Evolutionary conservation across 768 basidiomycete genomes (phyloP), one percentile per base, ranked within the genome.

Genomic region (Pleurotus citrinopileatus): DNA sequence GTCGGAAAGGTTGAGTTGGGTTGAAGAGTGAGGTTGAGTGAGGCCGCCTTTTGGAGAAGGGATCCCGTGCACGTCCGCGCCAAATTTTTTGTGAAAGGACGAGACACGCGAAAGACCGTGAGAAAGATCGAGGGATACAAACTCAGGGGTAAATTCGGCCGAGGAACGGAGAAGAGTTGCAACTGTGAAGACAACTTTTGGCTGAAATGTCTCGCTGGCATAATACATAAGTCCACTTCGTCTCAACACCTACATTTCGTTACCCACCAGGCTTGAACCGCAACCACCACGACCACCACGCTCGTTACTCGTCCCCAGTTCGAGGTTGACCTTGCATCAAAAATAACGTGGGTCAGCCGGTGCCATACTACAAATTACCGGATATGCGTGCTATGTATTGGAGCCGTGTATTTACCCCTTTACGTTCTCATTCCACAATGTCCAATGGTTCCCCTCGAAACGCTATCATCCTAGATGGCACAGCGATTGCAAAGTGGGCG

Each of bases 381-480:
- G 48, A 34, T 13, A 51, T 51, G 48, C 48, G 48, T 25, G 48
- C 29, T 37, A 13, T 20, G 13, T n/a, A 15, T 19, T 51, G 48
- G 48, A 36, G n/a, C 48, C 48, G 48, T 20, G 27, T 51, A 17
- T 37, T 51, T 26, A 34, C 48, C 48, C 48, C 48, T 51, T 51
- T 51, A 37, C 48, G 48, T 9, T 37, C 37, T 37, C 20, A 51
- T 51, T 34, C 48, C 20, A 37, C 34, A 13, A 51, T 51, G 48
- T n/a, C 48, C 22, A 47, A 47, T 32, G 32, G 27, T 26, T 15
- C 48, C 19, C 19, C 34, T 12, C 45, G n/a, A 29, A 60, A 70
- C 54, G 70, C 73, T 59, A 77, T 70, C 57, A 64, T 89, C 63
- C 93, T 98, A 66, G 91, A 97, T 60, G 95, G 95, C 15, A 89